A percentile compares a stretch with the other conserved stretches of the same genome.
phyloP scores from a whole-genome alignment of 208 protist genomes.

The Crithidia acanthocephali region DNA sequence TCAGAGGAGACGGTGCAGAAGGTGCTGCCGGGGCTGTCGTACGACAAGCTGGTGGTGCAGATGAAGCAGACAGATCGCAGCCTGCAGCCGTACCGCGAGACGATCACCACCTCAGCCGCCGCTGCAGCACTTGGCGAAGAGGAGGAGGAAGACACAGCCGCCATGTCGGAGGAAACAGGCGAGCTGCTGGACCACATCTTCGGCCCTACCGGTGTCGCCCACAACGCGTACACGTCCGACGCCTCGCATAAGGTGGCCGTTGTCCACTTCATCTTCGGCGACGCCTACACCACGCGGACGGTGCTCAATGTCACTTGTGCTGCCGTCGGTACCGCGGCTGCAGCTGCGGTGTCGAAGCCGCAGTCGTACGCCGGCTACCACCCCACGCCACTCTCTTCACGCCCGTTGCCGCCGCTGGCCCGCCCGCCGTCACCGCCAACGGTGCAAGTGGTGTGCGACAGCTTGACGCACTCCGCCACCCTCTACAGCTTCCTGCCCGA shows the following conservation, averaged over 20 bases:
- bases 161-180: conserved; percentile 17
- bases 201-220: conserved; percentile 26
- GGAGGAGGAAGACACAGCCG: conserved; percentile 1
- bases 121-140: not conserved
- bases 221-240: conserved; percentile 23
- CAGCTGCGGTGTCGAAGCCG: not conserved
- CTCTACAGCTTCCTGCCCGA: conserved; percentile 23
- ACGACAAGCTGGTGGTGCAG: conserved; percentile 33
- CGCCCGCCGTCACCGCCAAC: conserved; percentile 5
- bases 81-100: conserved; percentile 37
- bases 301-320: conserved; percentile 30
- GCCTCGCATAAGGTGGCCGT: conserved; percentile 41
- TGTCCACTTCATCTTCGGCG: conserved; percentile 75
- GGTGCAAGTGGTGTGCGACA: conserved; percentile 38
- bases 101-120: conserved; percentile 11
- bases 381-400: not conserved
- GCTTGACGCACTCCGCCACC: conserved; percentile 28
- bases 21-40: conserved; percentile 39
- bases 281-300: conserved; percentile 73
- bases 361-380: conserved; percentile 4
- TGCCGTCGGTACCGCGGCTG: not conserved
- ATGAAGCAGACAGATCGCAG: conserved; percentile 24
- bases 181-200: conserved; percentile 30
- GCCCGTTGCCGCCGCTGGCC: not conserved
- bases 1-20: conserved; percentile 38